Percentiles rank a stretch among this genome's conserved stretches.
phyloP scores from a whole-genome alignment of 1,139 yeast genomes.

The Hansenula sp. region DNA sequence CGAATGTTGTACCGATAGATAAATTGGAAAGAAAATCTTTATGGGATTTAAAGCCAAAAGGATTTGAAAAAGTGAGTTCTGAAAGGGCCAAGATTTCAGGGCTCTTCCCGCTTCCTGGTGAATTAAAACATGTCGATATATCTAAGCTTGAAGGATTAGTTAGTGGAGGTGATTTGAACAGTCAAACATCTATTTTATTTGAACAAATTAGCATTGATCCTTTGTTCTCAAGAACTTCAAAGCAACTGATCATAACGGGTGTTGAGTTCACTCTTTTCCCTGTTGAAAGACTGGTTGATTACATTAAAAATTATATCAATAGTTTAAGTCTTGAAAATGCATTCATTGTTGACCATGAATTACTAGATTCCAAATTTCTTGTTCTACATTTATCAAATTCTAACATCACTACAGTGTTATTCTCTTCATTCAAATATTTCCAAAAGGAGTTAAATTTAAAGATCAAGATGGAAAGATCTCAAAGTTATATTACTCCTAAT shows the following conservation, averaged over 20 bases:
- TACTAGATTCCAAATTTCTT: conserved; percentile 32
- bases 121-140: conserved; percentile 50
- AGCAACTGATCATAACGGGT: conserved; percentile 44
- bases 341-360: conserved; percentile 16
- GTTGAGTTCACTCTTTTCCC: conserved; percentile 39
- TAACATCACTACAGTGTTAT: conserved; percentile 55
- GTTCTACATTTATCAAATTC: conserved; percentile 50
- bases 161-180: conserved; percentile 31
- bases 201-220: conserved; percentile 47
- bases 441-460: conserved; percentile 31
- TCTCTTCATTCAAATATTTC: conserved; percentile 38
- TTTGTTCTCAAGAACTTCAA: conserved; percentile 44
- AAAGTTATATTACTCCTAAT: conserved; percentile 47
- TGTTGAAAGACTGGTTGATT: conserved; percentile 34
- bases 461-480: conserved; percentile 48
- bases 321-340: conserved; percentile 23
- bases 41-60: conserved; percentile 77
- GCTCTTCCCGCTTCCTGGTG: conserved; percentile 72
- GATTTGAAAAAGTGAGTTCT: conserved; percentile 73
- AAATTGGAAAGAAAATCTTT: conserved; percentile 39
- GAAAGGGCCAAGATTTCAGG: conserved; percentile 83
- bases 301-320: conserved; percentile 38
- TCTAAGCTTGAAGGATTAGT: conserved; percentile 49
- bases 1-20: conserved; percentile 36
- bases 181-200: conserved; percentile 28